A percentile compares a stretch with the other conserved stretches of the same genome.
Conservation (phyloP, 495 filamentous ascomycete genomes). For the Talaromyces stipitatus region DNA sequence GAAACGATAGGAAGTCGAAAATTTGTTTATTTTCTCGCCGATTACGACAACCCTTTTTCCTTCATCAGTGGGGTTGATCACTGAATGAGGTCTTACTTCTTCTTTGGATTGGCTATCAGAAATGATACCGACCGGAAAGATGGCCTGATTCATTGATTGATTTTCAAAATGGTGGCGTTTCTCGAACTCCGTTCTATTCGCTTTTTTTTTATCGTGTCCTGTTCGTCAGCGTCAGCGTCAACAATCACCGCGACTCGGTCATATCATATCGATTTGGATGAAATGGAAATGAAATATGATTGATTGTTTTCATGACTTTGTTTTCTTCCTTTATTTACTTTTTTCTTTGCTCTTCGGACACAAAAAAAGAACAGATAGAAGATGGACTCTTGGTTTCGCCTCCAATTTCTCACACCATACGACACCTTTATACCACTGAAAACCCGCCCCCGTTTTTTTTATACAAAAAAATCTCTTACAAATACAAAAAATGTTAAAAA, state of each 20-base stretch:
- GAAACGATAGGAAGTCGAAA: not conserved
- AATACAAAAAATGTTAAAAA: slow-evolving; percentile 21
- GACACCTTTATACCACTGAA: slow-evolving; percentile 11
- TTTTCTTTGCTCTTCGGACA: not conserved
- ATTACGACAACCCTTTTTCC: not conserved
- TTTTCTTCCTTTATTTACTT: not conserved
- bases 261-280: not conserved
- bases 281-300: not conserved
- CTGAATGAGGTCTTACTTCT: not conserved
- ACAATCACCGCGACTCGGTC: not conserved
- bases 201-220: not conserved
- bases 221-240: not conserved
- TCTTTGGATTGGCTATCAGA: too few relatives aligned
- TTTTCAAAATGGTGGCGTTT: not conserved
- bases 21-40: not conserved
- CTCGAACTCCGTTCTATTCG: not conserved
- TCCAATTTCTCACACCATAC: slow-evolving; percentile 27
- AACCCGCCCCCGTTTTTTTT: slow-evolving; percentile 8
- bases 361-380: slow-evolving; percentile 51
- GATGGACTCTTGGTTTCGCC: slow-evolving; percentile 43
- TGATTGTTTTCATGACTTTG: not conserved
- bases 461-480: slow-evolving; percentile 29
- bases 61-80: not conserved
- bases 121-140: not conserved
- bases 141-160: not conserved